A percentile compares a stretch with the other conserved stretches of the same genome.
These are phyloP conservation scores for Xylaria sp. DNA, from an alignment of 2,329 filamentous ascomycete species.

Conservation along the genomic window DNA sequence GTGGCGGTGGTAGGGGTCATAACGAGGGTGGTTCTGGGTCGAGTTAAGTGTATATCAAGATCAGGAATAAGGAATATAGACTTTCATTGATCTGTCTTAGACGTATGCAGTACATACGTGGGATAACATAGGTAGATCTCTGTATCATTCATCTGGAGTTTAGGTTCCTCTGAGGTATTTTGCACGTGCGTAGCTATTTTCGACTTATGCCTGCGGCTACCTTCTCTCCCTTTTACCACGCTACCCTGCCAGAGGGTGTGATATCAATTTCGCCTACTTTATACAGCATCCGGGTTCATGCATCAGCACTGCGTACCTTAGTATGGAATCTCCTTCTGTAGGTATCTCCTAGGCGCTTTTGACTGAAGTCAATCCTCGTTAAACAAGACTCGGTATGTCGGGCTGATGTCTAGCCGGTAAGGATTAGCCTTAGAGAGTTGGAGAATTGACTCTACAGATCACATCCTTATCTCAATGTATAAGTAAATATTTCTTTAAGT, in stretches of 20 bases:
- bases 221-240: not conserved
- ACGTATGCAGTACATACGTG: constrained; percentile 33
- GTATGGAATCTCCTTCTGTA: too few species aligned
- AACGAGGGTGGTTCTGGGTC: constrained; percentile 45
- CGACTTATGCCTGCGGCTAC: not conserved
- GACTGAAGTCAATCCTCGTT: too few species aligned
- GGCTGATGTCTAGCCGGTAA: too few species aligned
- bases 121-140: constrained; percentile 22
- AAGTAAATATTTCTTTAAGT: not conserved
- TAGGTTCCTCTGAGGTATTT: constrained; percentile 19
- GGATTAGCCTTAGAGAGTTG: too few species aligned
- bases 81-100: constrained; percentile 21
- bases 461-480: too few species aligned
- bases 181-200: not conserved
- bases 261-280: too few species aligned
- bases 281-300: too few species aligned
- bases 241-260: too few species aligned
- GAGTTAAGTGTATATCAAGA: constrained; percentile 29
- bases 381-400: too few species aligned
- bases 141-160: constrained; percentile 33
- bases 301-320: too few species aligned
- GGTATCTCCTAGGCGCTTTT: too few species aligned
- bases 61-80: constrained; percentile 26
- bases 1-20: constrained; percentile 43
- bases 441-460: too few species aligned